Percentiles rank a stretch among this genome's conserved stretches.
Conservation (phyloP, 2,329 filamentous ascomycete species). For the Claviceps digitariae region DNA sequence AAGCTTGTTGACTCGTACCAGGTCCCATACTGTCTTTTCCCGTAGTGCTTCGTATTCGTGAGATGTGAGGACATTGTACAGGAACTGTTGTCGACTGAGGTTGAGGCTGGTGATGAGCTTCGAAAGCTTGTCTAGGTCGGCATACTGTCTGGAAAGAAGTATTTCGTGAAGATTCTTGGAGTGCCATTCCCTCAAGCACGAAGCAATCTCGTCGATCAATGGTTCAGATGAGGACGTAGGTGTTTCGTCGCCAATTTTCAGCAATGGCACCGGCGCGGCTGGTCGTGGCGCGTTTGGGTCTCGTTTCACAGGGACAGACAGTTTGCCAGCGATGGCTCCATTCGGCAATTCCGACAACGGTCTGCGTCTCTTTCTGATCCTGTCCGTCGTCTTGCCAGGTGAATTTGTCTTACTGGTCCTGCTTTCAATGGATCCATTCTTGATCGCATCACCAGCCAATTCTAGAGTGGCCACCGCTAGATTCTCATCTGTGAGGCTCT, state of each 20-base stretch:
- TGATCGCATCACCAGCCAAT: conserved; percentile 35
- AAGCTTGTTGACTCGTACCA: conserved; percentile 88
- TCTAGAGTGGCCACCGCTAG: conserved; percentile 14
- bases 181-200: conserved; percentile 94
- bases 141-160: conserved; percentile 70
- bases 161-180: conserved; percentile 92
- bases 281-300: conserved; percentile 62
- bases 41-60: conserved; percentile 71
- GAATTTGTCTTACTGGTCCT: conserved; percentile 23
- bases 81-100: conserved; percentile 70
- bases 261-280: conserved; percentile 85
- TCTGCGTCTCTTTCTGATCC: conserved; percentile 14
- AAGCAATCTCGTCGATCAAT: conserved; percentile 92
- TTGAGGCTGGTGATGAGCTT: conserved; percentile 73
- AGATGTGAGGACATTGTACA: conserved; percentile 84
- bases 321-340: conserved; percentile 24
- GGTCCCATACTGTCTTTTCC: conserved; percentile 87
- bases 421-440: conserved; percentile 36
- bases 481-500: conserved; percentile 17
- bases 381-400: conserved; percentile 16
- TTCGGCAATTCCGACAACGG: conserved; percentile 25
- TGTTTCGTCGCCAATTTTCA: conserved; percentile 95
- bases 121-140: conserved; percentile 66
- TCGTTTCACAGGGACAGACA: conserved; percentile 38
- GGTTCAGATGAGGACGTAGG: conserved; percentile 81